phyloP scores from a whole-genome alignment of 441 rosid species.

The Populus hybrid region DNA sequence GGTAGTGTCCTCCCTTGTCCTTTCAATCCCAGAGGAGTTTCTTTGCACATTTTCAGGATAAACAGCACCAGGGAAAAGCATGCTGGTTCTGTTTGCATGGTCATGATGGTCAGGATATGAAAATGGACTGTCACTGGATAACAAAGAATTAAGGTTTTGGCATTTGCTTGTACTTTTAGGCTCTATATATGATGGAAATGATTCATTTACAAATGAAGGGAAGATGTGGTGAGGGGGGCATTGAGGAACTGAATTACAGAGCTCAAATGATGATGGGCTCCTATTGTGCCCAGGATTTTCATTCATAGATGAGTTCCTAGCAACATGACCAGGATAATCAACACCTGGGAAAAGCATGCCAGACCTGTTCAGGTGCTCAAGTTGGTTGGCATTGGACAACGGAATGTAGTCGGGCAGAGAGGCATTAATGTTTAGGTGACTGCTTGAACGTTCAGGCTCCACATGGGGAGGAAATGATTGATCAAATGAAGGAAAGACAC shows the following conservation, averaged over 20 bases:
- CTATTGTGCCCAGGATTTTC: not conserved
- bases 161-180: not conserved
- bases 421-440: not conserved
- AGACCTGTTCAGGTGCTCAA: not conserved
- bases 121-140: not conserved
- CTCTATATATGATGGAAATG: conserved; percentile 18
- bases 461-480: not conserved
- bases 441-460: not conserved
- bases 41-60: conserved; percentile 19
- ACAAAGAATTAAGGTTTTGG: conserved; percentile 10
- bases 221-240: conserved; percentile 18
- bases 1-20: conserved; percentile 17
- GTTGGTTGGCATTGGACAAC: not conserved
- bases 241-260: conserved; percentile 16
- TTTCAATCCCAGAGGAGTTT: conserved; percentile 20
- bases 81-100: conserved; percentile 21
- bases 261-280: conserved; percentile 16
- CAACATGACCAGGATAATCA: not conserved
- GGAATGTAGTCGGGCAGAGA: not conserved
- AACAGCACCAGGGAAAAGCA: conserved; percentile 8
- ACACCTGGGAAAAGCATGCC: not conserved
- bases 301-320: not conserved
- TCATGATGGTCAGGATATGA: conserved; percentile 15
- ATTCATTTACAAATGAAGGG: conserved; percentile 18
- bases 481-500: not conserved